Base-by-base conservation (phyloP, 1,139 yeast genomes). In the Geotrichum siamense region DNA sequence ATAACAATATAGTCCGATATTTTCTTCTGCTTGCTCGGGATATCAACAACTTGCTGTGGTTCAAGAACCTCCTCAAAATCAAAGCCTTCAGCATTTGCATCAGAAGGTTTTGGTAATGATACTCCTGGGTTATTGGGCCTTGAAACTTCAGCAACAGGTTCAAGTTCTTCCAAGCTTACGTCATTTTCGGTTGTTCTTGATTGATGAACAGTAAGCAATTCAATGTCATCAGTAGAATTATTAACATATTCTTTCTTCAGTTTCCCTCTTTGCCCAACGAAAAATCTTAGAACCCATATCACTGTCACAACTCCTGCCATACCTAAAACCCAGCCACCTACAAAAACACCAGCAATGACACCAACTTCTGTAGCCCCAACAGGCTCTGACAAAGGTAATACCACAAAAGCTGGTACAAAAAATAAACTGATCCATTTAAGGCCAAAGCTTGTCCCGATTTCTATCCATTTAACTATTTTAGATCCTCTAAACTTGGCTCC, bases 401-500 rank as follows among this genome's bases (percentile, higher is more conserved):
- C 73, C 22, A 82, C 76, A 55, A 83, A 82, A 0, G 87, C 78
- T 0, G 93, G 91, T 1, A 84, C 78, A 67, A 83, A 83, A 58
- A 78, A 82, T 8, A 82, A 72, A 59, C 80, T 82, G 63, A 83
- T 83, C 91, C 91, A 83, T 46, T 81, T 70, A 47, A 83, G 66
- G 2, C 81, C 68, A 58, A 82, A 82, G 45, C 82, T 82, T 65
- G 78, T 75, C 1, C 84, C 79, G 1, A 83, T 75, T 44, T 78
- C 78, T 43, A 79, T 67, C 19, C 75, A 54, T 9, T 40, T 38
- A 41, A 81, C 65, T 34, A 77, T 62, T 29, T 60, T 58, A n/a
- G 69, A 63, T 2, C 75, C 68, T 15, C 61, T 53, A 16, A 33
- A 33, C 57, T 68, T 63, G 51, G 58, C 61, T 25, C 67, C 78